Evolutionary conservation across 2,329 filamentous ascomycete genomes (phyloP).

Genomic region (Penicillium polonicum): DNA sequence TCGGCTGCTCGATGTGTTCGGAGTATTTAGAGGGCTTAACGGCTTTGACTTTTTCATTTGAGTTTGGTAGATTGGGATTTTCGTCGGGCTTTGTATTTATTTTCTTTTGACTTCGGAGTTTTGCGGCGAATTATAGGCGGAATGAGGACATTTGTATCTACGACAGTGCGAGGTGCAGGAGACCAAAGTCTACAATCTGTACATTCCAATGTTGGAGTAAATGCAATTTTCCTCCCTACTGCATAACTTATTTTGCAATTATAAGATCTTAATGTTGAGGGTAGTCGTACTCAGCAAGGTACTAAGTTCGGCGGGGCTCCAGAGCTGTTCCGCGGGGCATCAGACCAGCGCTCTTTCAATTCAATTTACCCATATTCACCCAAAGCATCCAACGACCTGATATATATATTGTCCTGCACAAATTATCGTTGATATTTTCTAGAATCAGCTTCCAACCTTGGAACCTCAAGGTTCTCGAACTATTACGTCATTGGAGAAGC

Average conservation of each 20-base stretch:
- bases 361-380: neutral
- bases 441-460: neutral
- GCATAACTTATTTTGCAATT: neutral
- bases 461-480: neutral
- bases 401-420: neutral
- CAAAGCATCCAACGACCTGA: neutral
- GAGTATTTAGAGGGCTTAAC: neutral
- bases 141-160: slow-evolving; percentile 4
- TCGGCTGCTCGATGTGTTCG: neutral
- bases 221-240: neutral
- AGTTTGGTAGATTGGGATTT: neutral
- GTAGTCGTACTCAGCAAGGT: neutral
- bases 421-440: neutral
- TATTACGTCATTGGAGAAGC: slow-evolving; percentile 2
- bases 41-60: neutral
- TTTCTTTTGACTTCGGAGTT: neutral
- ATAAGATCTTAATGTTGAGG: neutral
- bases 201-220: slow-evolving; percentile 1
- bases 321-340: slow-evolving; percentile 1
- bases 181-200: slow-evolving; percentile 1
- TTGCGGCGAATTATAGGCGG: neutral
- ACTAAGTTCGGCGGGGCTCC: neutral
- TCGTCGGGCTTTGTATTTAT: neutral
- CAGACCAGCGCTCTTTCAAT: neutral
- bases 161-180: slow-evolving; percentile 1